These are phyloP conservation scores for Colletotrichum chlorophyti DNA, from an alignment of 2,329 filamentous ascomycete genomes.

Conservation along the genomic window DNA sequence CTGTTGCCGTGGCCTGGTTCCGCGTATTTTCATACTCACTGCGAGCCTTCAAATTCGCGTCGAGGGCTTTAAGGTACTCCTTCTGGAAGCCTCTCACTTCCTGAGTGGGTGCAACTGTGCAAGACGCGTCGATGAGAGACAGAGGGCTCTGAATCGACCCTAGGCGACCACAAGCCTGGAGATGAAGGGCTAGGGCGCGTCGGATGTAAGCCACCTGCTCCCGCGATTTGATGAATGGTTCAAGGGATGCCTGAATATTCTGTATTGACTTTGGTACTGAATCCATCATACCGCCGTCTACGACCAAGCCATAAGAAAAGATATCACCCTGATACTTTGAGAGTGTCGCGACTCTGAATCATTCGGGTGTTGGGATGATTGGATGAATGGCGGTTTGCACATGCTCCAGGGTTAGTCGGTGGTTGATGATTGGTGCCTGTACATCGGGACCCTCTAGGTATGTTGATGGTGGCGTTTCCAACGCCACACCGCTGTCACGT, in stretches of 20 bases:
- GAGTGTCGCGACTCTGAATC: too few relatives aligned
- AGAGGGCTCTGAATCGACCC: constrained; percentile 52
- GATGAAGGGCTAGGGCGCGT: constrained; percentile 59
- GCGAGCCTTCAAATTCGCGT: constrained; percentile 58
- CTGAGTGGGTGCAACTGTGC: constrained; percentile 41
- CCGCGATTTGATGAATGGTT: constrained; percentile 61
- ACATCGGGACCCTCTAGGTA: too few relatives aligned
- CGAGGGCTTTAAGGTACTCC: constrained; percentile 62
- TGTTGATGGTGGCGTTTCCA: background rate
- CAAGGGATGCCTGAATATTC: constrained; percentile 51
- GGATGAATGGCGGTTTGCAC: too few relatives aligned
- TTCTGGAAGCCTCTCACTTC: constrained; percentile 55
- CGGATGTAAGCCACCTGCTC: constrained; percentile 65
- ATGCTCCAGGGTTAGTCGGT: too few relatives aligned
- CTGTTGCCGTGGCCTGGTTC: constrained; percentile 32
- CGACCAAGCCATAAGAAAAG: background rate
- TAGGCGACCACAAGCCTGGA: constrained; percentile 54
- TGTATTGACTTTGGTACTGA: constrained; percentile 42
- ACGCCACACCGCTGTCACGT: background rate
- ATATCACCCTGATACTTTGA: too few relatives aligned
- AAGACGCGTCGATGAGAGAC: constrained; percentile 52
- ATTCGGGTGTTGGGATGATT: background rate
- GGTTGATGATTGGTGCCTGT: too few relatives aligned
- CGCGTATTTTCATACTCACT: constrained; percentile 49
- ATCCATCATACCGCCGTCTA: constrained; percentile 29